Evolutionary conservation across 148 eudicot genomes (phyloP), one percentile per base, ranked within the genome.

Genomic region (Rhododendron griersonianum): DNA sequence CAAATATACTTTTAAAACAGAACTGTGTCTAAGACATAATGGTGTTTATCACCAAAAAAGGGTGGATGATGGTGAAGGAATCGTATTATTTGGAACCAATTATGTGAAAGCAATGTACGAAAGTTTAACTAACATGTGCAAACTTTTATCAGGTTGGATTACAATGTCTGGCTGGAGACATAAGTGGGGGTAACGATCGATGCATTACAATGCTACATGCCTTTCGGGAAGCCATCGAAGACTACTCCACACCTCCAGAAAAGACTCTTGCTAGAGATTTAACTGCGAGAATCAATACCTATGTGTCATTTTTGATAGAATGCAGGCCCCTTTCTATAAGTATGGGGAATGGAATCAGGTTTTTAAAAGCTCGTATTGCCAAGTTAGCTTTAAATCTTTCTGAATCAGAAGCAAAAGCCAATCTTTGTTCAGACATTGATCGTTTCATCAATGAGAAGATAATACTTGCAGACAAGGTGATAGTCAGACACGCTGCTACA

Each of bases 241-340:
- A 96, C 87, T 94, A 94, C 89, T 84, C 86, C 55, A 91, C 97
- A 57, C 98, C 99, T 83, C 90, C 93, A 53, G 91, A 95, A 47
- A 96, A 92, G 87, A 73, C 89, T 87, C 92, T 94, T 30, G 81
- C 73, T 80, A 92, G 99, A 89, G 99, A 96, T 89, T 78, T 96
- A 87, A 89, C 94, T 25, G 87, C 98, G 37, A 96, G 91, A 89
- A 89, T 96, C 90, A 93, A 91, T 85, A 88, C 91, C 84, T 94
- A 90, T 55, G 88, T 96, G 75, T 96, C 99, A 35, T 96, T 92
- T 88, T 83, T 96, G 79, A 95, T 89, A 84, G 95, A 93, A 83
- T 96, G 99, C 88, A 89, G 98, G 85, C 99, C 98, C 83, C 92
- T 96, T 84, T 94, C 99, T 48, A 91, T 95, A 89, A 94, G 99